A percentile compares a stretch with the other conserved stretches of the same genome.
These are phyloP conservation scores for Pugionium dolabratum DNA, from an alignment of 345 rosid genomes.

Conservation along the genomic window DNA sequence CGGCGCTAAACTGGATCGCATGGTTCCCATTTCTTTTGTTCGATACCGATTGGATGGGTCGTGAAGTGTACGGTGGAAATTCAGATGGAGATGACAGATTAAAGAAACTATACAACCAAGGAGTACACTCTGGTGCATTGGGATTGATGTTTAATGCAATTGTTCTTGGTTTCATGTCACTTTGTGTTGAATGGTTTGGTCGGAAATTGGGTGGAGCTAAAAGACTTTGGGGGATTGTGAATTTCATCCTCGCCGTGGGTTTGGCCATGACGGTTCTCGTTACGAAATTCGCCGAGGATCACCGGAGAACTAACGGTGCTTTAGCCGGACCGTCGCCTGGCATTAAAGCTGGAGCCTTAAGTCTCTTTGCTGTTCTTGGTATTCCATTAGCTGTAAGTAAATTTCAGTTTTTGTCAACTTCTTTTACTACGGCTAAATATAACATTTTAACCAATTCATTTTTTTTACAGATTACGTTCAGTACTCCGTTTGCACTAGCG, in stretches of 20 bases:
- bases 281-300: conserved; percentile 56
- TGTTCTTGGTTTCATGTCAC: conserved; percentile 60
- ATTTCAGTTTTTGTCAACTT: neutral
- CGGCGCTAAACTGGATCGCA: conserved; percentile 74
- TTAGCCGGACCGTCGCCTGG: conserved; percentile 40
- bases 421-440: neutral
- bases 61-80: conserved; percentile 80
- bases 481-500: conserved; percentile 82
- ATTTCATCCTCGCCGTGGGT: conserved; percentile 55
- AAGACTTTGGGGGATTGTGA: conserved; percentile 66
- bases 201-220: conserved; percentile 53
- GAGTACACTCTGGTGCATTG: conserved; percentile 70
- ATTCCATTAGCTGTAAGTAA: conserved; percentile 72
- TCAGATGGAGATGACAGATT: conserved; percentile 36
- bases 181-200: conserved; percentile 47
- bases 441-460: neutral
- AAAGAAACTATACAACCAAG: conserved; percentile 48
- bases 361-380: conserved; percentile 66
- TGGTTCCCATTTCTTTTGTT: conserved; percentile 85
- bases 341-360: conserved; percentile 50
- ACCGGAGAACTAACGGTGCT: conserved; percentile 30
- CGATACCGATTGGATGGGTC: conserved; percentile 92
- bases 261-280: conserved; percentile 50
- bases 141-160: conserved; percentile 76
- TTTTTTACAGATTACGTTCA: conserved; percentile 61